A percentile compares a stretch with the other conserved stretches of the same genome.
Conservation (phyloP, 257 asterid genomes). For the Ophiorrhiza pumila region DNA sequence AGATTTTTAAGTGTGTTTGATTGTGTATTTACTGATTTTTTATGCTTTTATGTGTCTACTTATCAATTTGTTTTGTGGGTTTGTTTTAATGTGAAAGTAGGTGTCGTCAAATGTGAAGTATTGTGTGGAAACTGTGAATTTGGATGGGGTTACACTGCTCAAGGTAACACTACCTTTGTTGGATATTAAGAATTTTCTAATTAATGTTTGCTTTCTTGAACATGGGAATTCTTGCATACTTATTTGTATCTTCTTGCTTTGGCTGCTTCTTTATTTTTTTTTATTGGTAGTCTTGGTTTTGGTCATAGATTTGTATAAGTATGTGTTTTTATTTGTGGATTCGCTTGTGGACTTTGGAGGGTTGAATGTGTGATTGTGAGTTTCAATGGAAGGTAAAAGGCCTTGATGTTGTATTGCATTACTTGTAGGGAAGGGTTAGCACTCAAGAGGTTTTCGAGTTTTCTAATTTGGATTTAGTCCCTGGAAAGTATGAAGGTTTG, state of each 20-base stretch:
- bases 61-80: neutral
- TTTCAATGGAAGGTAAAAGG: neutral
- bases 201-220: neutral
- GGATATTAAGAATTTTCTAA: neutral
- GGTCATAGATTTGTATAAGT: neutral
- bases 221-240: neutral
- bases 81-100: constrained; percentile 28
- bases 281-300: neutral
- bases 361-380: too few species aligned
- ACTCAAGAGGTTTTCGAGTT: constrained; percentile 79
- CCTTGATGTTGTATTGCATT: constrained; percentile 16
- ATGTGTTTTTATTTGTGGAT: neutral
- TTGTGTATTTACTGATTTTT: neutral
- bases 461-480: constrained; percentile 85
- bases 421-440: constrained; percentile 80
- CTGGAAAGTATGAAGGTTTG: constrained; percentile 95
- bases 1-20: neutral
- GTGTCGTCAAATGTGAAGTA: constrained; percentile 46
- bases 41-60: neutral
- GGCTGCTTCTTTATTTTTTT: neutral
- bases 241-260: neutral
- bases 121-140: constrained; percentile 58
- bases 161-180: constrained; percentile 41
- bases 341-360: neutral
- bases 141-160: constrained; percentile 66